Conservation (phyloP, 1,284 basidiomycete genomes). For the Apiotrichum gamsii region DNA sequence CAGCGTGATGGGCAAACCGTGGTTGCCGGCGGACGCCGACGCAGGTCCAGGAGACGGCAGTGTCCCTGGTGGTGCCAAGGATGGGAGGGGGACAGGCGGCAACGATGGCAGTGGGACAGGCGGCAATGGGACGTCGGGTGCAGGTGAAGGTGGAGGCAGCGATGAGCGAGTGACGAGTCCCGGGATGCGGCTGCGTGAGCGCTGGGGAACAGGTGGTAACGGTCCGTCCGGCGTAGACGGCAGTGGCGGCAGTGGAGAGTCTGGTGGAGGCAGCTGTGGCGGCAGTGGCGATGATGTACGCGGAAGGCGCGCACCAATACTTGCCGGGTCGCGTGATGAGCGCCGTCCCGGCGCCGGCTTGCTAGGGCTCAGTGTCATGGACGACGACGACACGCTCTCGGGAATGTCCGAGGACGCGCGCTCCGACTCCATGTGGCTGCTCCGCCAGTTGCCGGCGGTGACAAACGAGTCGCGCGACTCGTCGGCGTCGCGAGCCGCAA, state of each 20-base stretch:
- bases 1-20: too few species aligned
- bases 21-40: background rate
- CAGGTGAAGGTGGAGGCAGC: constrained; percentile 4
- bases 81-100: background rate
- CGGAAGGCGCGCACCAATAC: too few species aligned
- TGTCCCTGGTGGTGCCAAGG: background rate
- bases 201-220: background rate
- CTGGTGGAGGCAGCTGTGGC: background rate
- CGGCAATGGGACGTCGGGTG: constrained; percentile 7
- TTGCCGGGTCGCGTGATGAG: too few species aligned
- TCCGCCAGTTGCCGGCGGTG: background rate
- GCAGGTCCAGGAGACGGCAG: background rate
- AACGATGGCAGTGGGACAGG: background rate
- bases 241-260: background rate
- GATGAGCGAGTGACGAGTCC: background rate
- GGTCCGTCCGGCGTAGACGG: background rate
- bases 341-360: too few species aligned
- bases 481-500: too few species aligned
- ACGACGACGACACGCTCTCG: too few species aligned
- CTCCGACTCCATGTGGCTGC: too few species aligned
- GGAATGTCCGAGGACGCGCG: too few species aligned
- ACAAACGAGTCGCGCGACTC: background rate
- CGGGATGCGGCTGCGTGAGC: background rate
- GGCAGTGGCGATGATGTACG: background rate
- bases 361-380: too few species aligned